Evolutionary conservation across 306 rosid species (phyloP).

Genomic region (Carpinus fangiana): DNA sequence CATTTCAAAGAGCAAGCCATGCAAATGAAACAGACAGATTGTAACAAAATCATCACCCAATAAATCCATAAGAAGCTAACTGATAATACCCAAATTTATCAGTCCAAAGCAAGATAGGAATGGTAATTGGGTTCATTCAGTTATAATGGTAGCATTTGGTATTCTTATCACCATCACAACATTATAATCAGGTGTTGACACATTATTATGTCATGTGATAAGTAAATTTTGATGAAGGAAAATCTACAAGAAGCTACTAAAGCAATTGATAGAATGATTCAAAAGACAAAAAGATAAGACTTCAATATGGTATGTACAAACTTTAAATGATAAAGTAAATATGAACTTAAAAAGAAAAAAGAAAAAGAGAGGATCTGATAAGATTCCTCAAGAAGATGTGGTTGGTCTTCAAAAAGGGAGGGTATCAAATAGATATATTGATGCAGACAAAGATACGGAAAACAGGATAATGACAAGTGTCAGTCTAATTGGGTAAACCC

Average conservation of each 20-base stretch:
- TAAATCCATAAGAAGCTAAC: constrained; percentile 18
- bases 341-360: neutral
- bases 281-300: neutral
- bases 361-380: neutral
- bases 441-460: neutral
- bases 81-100: constrained; percentile 12
- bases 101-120: constrained; percentile 18
- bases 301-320: neutral
- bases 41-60: constrained; percentile 6
- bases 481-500: neutral
- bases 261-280: neutral
- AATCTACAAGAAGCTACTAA: constrained; percentile 6
- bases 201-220: neutral
- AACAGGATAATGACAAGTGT: neutral
- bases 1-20: constrained; percentile 13
- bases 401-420: neutral
- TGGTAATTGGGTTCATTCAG: constrained; percentile 15
- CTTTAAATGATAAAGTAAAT: neutral
- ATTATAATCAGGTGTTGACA: neutral
- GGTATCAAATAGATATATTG: neutral
- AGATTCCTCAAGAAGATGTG: neutral
- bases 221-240: neutral
- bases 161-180: neutral
- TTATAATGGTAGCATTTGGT: neutral
- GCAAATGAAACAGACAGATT: constrained; percentile 8